Base-by-base conservation (phyloP, 345 rosid genomes). In the Carallia pectinifolia region DNA sequence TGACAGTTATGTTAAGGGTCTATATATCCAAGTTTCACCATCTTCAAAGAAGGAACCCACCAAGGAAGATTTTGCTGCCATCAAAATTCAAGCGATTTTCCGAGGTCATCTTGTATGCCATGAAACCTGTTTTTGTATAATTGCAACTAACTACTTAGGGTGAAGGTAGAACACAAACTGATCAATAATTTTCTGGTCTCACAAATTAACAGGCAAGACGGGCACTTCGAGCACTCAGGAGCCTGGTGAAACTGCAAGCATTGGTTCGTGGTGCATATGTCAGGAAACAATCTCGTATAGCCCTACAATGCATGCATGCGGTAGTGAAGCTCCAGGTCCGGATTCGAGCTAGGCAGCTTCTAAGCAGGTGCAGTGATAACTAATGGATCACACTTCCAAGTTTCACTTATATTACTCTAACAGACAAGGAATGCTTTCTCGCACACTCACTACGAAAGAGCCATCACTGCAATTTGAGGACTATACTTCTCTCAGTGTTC, bases 201-300 rank as follows among this genome's bases (percentile, higher is more conserved):
- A 36, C 18, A 52, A 12, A 19, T 53, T 7, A 40, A 62, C 79
- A 88, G 94, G 98, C 85, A 54, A 85, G 96, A 63, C 73, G 89
- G 74, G 98, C 98, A 6, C 84, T 82, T 69, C 70, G 81, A 67
- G 96, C 98, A 29, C 80, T 93, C 50, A 87, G 78, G 78, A 55
- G 98, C 85, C 84, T 93, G 48, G 94, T 91, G 66, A 89, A 89
- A 75, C 76, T 93, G 68, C 98, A 93, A 53, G 97, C 96, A 18
- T 66, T 87, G 80, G 96, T 79, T 2, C 83, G 97, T 5, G 97
- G 96, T 38, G 87, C 82, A 4, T 72, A 80, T n/a, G 91, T 84
- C 59, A 84, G 97, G 77, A 84, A 79, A 68, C 97, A 91, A 81
- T 69, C 90, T 30, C 82, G 83, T 7, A 75, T 88, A 71, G 96